Conservation (phyloP, 169 alveolate species). For the Plasmodium knowlesi region DNA sequence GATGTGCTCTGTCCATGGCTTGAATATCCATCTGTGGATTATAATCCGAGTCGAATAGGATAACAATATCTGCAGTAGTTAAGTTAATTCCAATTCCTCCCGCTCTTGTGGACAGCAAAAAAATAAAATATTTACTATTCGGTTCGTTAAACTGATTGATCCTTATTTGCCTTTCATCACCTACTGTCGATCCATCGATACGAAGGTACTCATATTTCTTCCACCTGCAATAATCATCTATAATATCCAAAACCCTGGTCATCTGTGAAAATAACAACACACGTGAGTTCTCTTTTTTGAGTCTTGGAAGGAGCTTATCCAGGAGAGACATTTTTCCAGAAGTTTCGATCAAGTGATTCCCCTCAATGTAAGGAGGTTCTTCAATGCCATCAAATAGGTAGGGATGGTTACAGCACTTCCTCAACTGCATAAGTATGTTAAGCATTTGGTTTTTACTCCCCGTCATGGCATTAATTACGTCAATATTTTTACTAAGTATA, state of each 20-base stretch:
- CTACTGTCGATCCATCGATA: constrained; percentile 97
- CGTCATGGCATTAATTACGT: constrained; percentile 81
- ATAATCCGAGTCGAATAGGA: constrained; percentile 98
- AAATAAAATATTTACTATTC: constrained; percentile 91
- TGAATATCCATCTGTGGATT: constrained; percentile 97
- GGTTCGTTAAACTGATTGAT: constrained; percentile 93
- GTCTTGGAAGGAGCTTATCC: constrained; percentile 89
- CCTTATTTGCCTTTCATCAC: constrained; percentile 94
- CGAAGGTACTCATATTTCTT: constrained; percentile 95
- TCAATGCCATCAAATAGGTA: constrained; percentile 94
- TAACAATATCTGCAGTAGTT: constrained; percentile 97
- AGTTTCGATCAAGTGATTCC: constrained; percentile 92
- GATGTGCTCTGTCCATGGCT: constrained; percentile 98
- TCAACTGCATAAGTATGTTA: constrained; percentile 97
- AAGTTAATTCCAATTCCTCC: constrained; percentile 98
- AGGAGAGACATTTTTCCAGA: constrained; percentile 93
- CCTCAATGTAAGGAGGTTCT: constrained; percentile 89
- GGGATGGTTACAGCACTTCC: constrained; percentile 99
- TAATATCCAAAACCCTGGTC: constrained; percentile 94
- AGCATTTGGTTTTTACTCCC: constrained; percentile 88
- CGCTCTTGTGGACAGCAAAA: constrained; percentile 96
- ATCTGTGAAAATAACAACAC: constrained; percentile 93
- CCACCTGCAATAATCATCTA: constrained; percentile 95
- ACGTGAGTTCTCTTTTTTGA: constrained; percentile 86
- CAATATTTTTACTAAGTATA: constrained; percentile 88